A percentile compares a stretch with the other conserved stretches of the same genome.
These are phyloP conservation scores for Uronychia setigera DNA, from an alignment of 73 alveolate genomes.

Conservation along the genomic window DNA sequence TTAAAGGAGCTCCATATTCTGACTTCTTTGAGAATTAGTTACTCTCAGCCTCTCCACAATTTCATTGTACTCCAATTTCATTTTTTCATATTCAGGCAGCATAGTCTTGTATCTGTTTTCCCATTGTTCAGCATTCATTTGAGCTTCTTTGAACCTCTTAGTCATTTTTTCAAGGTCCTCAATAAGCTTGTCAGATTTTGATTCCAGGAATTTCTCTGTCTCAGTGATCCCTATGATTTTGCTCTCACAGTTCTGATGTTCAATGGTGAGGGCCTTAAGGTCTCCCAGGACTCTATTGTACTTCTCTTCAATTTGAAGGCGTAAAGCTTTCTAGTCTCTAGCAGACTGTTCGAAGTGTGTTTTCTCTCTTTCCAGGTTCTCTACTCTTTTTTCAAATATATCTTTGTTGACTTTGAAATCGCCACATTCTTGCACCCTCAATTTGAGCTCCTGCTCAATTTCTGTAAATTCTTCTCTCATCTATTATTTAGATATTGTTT, in stretches of 20 bases:
- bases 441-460: not conserved
- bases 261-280: not conserved
- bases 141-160: not conserved
- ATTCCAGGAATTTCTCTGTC: not conserved
- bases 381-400: not conserved
- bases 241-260: not conserved
- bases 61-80: not conserved
- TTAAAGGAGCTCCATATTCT: not conserved
- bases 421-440: not conserved
- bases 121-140: not conserved
- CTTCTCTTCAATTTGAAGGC: not conserved
- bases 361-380: not conserved
- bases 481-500: not conserved
- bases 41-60: not conserved
- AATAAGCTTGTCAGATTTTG: not conserved
- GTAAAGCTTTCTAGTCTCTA: not conserved
- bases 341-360: not conserved
- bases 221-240: not conserved
- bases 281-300: not conserved
- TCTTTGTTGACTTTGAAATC: not conserved
- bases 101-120: not conserved
- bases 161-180: not conserved
- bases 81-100: not conserved
- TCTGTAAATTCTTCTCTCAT: not conserved
- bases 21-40: not conserved